These are phyloP conservation scores for Brettanomyces naardenensis DNA, from an alignment of 805 yeast genomes.

Conservation along the genomic window DNA sequence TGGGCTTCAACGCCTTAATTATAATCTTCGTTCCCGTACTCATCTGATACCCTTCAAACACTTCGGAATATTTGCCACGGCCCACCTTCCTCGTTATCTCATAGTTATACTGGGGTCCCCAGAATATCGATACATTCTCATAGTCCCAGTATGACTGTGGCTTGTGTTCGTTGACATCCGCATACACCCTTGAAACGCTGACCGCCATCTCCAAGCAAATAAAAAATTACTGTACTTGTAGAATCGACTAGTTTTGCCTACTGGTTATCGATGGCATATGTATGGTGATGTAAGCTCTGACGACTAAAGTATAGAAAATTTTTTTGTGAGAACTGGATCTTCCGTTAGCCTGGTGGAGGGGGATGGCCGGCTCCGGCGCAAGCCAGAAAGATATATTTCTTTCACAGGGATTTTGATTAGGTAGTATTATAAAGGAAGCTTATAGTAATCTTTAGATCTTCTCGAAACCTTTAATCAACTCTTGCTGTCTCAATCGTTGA, in stretches of 20 bases:
- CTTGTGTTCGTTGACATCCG: constrained; percentile 61
- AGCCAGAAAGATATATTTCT: too few species aligned
- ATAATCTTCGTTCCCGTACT: constrained; percentile 60
- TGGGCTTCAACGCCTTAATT: constrained; percentile 87
- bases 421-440: too few species aligned
- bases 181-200: constrained; percentile 47
- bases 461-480: constrained; percentile 29
- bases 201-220: too few species aligned
- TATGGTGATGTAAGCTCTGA: neutral
- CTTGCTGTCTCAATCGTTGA: constrained; percentile 33
- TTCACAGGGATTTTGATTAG: too few species aligned
- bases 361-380: too few species aligned
- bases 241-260: too few species aligned
- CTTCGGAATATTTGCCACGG: constrained; percentile 93
- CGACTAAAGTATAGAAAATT: neutral
- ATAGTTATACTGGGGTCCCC: constrained; percentile 44
- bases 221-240: too few species aligned
- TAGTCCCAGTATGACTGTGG: constrained; percentile 83
- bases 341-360: too few species aligned
- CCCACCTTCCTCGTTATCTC: constrained; percentile 84
- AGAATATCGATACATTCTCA: constrained; percentile 54
- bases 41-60: constrained; percentile 75
- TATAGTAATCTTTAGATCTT: neutral
- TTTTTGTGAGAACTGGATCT: too few species aligned
- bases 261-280: too few species aligned